These are phyloP conservation scores for Phytopythium montanum DNA, from an alignment of 352 stramenopile species.

Conservation along the genomic window DNA sequence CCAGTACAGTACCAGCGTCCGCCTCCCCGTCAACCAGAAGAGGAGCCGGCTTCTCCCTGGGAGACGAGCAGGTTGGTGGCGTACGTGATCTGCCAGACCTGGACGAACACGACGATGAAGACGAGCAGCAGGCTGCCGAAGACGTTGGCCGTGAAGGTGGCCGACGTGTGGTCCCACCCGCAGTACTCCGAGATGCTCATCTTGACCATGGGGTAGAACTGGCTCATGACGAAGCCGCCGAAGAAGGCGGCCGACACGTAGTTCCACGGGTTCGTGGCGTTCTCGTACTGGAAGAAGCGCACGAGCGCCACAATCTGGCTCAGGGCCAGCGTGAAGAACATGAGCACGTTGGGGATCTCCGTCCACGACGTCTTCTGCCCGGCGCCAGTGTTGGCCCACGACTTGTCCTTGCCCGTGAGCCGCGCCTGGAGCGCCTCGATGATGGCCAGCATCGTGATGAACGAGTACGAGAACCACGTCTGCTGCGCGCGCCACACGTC, in stretches of 20 bases:
- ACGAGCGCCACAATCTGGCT: constrained; percentile 74
- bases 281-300: constrained; percentile 89
- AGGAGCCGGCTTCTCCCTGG: constrained; percentile 30
- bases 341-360: constrained; percentile 86
- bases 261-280: constrained; percentile 85
- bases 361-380: constrained; percentile 87
- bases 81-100: constrained; percentile 88
- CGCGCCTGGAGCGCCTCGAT: constrained; percentile 73
- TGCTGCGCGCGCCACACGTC: constrained; percentile 88
- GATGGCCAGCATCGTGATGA: constrained; percentile 87
- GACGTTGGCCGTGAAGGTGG: constrained; percentile 82
- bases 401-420: constrained; percentile 82
- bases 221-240: constrained; percentile 82
- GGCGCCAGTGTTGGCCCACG: constrained; percentile 88
- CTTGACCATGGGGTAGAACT: constrained; percentile 90
- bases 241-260: constrained; percentile 89
- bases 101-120: constrained; percentile 84
- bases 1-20: no score
- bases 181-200: constrained; percentile 91
- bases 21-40: constrained; percentile 9
- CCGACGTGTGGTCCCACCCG: constrained; percentile 83
- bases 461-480: constrained; percentile 90
- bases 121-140: constrained; percentile 82
- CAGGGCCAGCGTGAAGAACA: constrained; percentile 83
- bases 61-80: constrained; percentile 61